Percentiles rank a stretch among this genome's conserved stretches.
These are phyloP conservation scores for Verticillium albo-atrum DNA, from an alignment of 2,329 filamentous ascomycete species.

Conservation along the genomic window DNA sequence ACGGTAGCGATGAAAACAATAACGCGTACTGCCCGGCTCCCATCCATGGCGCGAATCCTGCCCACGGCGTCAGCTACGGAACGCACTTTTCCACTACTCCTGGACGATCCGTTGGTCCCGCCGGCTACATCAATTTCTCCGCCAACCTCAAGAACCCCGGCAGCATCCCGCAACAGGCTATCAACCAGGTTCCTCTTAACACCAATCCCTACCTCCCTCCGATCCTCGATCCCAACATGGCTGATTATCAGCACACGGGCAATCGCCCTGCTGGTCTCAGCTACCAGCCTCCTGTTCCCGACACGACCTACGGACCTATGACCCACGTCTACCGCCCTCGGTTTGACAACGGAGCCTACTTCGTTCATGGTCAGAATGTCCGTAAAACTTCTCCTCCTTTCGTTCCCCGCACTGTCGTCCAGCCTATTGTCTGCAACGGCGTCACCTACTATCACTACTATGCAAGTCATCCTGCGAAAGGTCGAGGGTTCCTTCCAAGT, in stretches of 20 bases:
- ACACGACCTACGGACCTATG: constrained; percentile 52
- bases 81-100: background rate
- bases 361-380: constrained; percentile 23
- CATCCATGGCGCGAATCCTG: background rate
- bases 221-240: constrained; percentile 20
- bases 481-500: constrained; percentile 1
- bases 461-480: constrained; percentile 28
- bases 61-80: background rate
- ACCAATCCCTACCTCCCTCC: background rate
- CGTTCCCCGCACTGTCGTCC: constrained; percentile 14
- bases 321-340: constrained; percentile 53
- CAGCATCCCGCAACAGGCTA: background rate
- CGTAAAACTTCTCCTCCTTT: constrained; percentile 19
- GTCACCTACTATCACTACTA: constrained; percentile 21
- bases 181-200: background rate
- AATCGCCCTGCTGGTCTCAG: constrained; percentile 40
- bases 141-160: background rate
- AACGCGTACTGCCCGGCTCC: background rate
- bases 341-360: constrained; percentile 32
- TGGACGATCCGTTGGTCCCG: background rate
- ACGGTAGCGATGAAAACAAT: background rate
- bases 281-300: constrained; percentile 55
- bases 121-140: background rate
- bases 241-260: constrained; percentile 36
- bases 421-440: background rate